phyloP scores from a whole-genome alignment of 2,329 filamentous ascomycete species.

The Penicillium sp. region DNA sequence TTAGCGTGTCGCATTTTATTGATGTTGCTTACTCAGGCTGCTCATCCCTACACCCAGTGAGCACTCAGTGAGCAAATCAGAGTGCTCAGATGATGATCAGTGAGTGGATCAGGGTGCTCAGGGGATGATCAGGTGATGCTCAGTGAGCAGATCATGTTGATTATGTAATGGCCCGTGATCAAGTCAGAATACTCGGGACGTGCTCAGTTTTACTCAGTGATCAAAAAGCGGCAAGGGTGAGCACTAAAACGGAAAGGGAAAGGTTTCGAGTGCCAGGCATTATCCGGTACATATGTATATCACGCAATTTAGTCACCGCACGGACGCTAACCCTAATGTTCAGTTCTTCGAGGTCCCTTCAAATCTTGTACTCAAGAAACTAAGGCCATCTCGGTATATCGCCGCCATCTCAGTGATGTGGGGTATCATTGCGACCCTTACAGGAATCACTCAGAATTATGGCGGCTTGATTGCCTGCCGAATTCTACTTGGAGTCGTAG shows the following conservation, averaged over 20 bases:
- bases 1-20: conserved; percentile 4
- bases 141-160: neutral
- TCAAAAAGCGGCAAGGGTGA: neutral
- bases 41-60: neutral
- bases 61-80: neutral
- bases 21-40: conserved; percentile 1
- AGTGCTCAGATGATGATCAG: too few relatives aligned
- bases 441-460: conserved; percentile 66
- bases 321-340: neutral
- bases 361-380: conserved; percentile 63
- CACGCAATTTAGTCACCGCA: neutral
- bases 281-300: conserved; percentile 27
- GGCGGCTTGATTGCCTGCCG: conserved; percentile 66
- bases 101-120: neutral
- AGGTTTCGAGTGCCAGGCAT: neutral
- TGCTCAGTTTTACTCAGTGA: neutral
- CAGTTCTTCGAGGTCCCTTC: conserved; percentile 62
- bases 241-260: neutral
- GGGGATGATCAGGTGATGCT: neutral
- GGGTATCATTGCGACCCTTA: conserved; percentile 49
- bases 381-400: conserved; percentile 62
- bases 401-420: conserved; percentile 61
- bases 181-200: neutral
- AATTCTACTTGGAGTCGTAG: conserved; percentile 66
- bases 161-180: neutral